Conservation (phyloP, 2,329 filamentous ascomycete species). For the Clarireedia paspali region DNA sequence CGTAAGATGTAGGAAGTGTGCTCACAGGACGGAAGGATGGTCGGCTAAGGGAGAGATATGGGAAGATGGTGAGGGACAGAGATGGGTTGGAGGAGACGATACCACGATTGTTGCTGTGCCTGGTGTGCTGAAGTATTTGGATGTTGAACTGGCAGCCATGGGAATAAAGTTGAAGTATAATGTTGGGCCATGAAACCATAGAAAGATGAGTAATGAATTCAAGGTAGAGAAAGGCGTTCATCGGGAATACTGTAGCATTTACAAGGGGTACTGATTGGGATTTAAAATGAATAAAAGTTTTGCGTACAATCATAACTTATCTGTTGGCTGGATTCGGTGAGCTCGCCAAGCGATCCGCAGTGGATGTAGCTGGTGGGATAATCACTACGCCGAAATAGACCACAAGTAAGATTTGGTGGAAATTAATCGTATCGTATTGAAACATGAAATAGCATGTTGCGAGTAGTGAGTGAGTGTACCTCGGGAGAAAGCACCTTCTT, state of each 20-base stretch:
- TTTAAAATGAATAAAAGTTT: neutral
- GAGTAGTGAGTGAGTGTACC: too few relatives aligned
- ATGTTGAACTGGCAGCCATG: conserved; percentile 95
- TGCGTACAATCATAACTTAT: neutral
- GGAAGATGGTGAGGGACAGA: conserved; percentile 82
- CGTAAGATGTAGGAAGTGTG: conserved; percentile 75
- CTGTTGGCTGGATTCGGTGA: neutral
- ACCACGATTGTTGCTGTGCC: conserved; percentile 89
- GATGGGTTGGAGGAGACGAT: conserved; percentile 83
- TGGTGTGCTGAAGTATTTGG: conserved; percentile 84
- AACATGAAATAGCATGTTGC: too few relatives aligned
- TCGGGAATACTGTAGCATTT: conserved; percentile 14
- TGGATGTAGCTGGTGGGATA: neutral
- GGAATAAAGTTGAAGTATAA: conserved; percentile 91
- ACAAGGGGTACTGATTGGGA: conserved; percentile 9
- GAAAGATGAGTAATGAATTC: neutral
- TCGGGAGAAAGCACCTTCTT: too few relatives aligned
- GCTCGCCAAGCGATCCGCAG: neutral
- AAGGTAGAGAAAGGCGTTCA: conserved; percentile 11
- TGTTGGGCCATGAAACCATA: conserved; percentile 39
- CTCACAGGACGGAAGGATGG: conserved; percentile 34
- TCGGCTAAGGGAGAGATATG: conserved; percentile 65
- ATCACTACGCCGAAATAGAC: neutral
- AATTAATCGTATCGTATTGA: neutral
- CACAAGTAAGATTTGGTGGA: neutral